Conservation (phyloP, 176 grass and related monocot species). For the Elaeis guineensis region DNA sequence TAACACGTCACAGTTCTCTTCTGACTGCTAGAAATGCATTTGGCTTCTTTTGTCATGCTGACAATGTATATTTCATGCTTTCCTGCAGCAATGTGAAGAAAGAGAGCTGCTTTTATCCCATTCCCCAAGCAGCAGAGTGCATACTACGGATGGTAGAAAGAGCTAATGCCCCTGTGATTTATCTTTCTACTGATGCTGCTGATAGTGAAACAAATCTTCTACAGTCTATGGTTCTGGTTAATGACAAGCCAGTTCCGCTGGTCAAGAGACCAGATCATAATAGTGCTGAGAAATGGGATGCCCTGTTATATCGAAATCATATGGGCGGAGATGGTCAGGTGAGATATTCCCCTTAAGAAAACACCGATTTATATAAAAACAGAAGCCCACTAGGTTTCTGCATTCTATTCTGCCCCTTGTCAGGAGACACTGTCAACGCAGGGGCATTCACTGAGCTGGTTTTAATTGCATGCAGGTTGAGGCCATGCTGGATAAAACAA, state of each 20-base stretch:
- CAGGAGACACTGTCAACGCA: not conserved
- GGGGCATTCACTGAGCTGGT: not conserved
- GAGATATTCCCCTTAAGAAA: not conserved
- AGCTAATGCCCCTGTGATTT: slow-evolving; percentile 66
- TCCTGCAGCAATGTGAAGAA: slow-evolving; percentile 70
- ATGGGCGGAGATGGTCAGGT: slow-evolving; percentile 67
- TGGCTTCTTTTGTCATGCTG: not conserved
- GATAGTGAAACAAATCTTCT: slow-evolving; percentile 65
- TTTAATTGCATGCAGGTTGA: slow-evolving; percentile 43
- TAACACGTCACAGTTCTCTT: too few relatives aligned
- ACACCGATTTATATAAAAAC: too few relatives aligned
- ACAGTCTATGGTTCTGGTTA: slow-evolving; percentile 57
- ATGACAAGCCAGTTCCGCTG: slow-evolving; percentile 68
- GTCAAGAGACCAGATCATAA: slow-evolving; percentile 73
- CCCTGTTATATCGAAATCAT: slow-evolving; percentile 74
- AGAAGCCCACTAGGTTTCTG: too few relatives aligned
- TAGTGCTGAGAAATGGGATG: slow-evolving; percentile 81
- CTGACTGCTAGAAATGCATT: too few relatives aligned
- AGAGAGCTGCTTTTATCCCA: slow-evolving; percentile 92
- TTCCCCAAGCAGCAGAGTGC: slow-evolving; percentile 89
- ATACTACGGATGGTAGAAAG: slow-evolving; percentile 54
- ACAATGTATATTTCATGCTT: slow-evolving; percentile 7
- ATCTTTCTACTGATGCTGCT: slow-evolving; percentile 87
- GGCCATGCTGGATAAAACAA: slow-evolving; percentile 96
- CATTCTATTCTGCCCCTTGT: not conserved